Base-by-base conservation (phyloP, 495 filamentous ascomycete species). In the Apodospora peruviana region DNA sequence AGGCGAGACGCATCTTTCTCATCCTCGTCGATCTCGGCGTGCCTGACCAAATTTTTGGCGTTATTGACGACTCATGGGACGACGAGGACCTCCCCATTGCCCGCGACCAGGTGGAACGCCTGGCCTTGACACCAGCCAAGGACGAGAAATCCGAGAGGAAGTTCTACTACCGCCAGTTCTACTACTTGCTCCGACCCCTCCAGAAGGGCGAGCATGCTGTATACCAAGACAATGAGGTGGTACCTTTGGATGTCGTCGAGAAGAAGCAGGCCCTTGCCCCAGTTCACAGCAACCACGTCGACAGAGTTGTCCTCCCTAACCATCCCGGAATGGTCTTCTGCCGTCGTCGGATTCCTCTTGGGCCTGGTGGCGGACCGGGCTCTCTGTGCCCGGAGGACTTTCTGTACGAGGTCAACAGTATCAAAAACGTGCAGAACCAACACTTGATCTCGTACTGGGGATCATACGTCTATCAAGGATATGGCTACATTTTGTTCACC, bases 1-100 rank as follows among this genome's bases (percentile, higher is more conserved):
- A 84, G 56, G 84, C 88, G 3, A 85, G 79, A 53, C 79, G 83
- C 47, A 77, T 95, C 45, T 97, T 95, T 55, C 75, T 97, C 25
- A 87, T 90, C 25, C 76, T 96, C 25, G 74, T 82, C 35, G 85
- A 91, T 48, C 73, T 95, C 42, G 88, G 85, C 0, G 79, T 89
- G 11, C 84, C 91, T 0, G 84, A 89, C 50, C 85, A 85, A 64
- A 94, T 96, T 42, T 96, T 96, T 57, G 79, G 82, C 16, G 71
- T 91, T 35, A 82, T 95, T 39, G 89, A 95, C 60, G 82, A 86
- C 48, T 91, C 87, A 4, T 88, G 85, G 74, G 89, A 94, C 55
- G 91, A 97, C 59, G 79, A 85, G 40, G 91, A 97, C 67, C 75
- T 97, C 16, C 91, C 91, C 0, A 72, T 96, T 43, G 75, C 86